These are phyloP conservation scores for Penicillium sp. DNA, from an alignment of 2,329 filamentous ascomycete genomes.

Conservation along the genomic window DNA sequence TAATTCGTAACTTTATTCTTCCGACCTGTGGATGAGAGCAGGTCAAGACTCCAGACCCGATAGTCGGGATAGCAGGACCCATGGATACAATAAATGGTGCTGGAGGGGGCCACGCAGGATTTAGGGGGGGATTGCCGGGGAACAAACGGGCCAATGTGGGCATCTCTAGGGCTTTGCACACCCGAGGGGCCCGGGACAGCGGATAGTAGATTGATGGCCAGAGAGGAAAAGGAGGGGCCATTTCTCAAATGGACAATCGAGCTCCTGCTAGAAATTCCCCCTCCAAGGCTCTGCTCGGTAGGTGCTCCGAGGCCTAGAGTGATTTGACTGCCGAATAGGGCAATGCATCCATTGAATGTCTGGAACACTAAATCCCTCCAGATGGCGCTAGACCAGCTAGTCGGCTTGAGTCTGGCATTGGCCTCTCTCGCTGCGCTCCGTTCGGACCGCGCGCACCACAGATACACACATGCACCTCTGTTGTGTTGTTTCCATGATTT, in stretches of 20 bases:
- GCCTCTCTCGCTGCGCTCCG: constrained; percentile 7
- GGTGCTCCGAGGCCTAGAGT: constrained; percentile 5
- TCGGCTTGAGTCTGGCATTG: background rate
- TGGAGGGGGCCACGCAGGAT: background rate
- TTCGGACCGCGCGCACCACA: background rate
- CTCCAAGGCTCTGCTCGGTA: constrained; percentile 10
- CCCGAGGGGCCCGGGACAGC: constrained; percentile 7
- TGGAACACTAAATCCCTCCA: constrained; percentile 22
- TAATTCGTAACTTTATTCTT: background rate
- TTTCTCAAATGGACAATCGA: background rate
- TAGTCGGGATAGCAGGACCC: background rate
- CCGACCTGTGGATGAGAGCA: background rate
- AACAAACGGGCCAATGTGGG: background rate
- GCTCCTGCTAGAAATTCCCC: background rate
- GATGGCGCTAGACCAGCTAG: constrained; percentile 16
- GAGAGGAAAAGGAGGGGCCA: background rate
- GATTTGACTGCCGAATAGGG: constrained; percentile 10
- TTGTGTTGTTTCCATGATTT: constrained; percentile 6
- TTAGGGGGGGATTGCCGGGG: constrained; percentile 1
- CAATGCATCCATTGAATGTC: constrained; percentile 7
- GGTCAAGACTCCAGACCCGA: background rate
- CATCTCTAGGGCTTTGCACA: constrained; percentile 6
- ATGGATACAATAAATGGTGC: background rate
- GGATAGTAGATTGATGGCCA: constrained; percentile 11
- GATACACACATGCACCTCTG: constrained; percentile 5